A percentile compares a stretch with the other conserved stretches of the same genome.
phyloP scores from a whole-genome alignment of 768 basidiomycete genomes.

The Suillus sp. region DNA sequence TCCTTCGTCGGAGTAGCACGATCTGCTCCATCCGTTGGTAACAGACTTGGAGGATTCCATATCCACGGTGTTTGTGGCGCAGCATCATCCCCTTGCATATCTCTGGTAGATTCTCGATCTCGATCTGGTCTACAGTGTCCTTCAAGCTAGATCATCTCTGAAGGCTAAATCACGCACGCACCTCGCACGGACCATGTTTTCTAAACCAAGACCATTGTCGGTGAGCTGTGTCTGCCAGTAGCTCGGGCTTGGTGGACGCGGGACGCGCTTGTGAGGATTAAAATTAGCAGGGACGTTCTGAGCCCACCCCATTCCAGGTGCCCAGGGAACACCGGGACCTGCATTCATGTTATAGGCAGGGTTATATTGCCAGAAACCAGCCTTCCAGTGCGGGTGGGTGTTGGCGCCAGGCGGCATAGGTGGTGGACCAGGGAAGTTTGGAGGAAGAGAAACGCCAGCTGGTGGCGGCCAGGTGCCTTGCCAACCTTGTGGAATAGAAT shows the following conservation, averaged over 20 bases:
- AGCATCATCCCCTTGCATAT: constrained; percentile 39
- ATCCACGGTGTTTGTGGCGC: constrained; percentile 69
- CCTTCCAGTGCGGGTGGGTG: constrained; percentile 48
- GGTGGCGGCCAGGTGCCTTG: constrained; percentile 40
- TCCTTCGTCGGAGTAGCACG: constrained; percentile 14
- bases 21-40: constrained; percentile 31
- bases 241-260: constrained; percentile 62
- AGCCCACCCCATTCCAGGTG: constrained; percentile 33
- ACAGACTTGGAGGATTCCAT: constrained; percentile 60
- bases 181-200: constrained; percentile 63
- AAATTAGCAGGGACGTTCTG: constrained; percentile 30
- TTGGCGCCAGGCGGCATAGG: constrained; percentile 55
- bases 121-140: constrained; percentile 7
- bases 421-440: constrained; percentile 48
- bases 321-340: constrained; percentile 31
- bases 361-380: constrained; percentile 55
- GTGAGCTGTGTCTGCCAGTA: constrained; percentile 62
- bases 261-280: constrained; percentile 67
- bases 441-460: constrained; percentile 30
- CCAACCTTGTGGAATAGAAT: constrained; percentile 33
- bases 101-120: constrained; percentile 33
- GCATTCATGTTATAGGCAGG: constrained; percentile 35
- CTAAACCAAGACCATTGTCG: constrained; percentile 66
- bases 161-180: constrained; percentile 35
- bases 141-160: constrained; percentile 17